Percentiles rank a stretch among this genome's conserved stretches.
These are phyloP conservation scores for Lepidium didymum DNA, from an alignment of 345 rosid genomes.

Conservation along the genomic window DNA sequence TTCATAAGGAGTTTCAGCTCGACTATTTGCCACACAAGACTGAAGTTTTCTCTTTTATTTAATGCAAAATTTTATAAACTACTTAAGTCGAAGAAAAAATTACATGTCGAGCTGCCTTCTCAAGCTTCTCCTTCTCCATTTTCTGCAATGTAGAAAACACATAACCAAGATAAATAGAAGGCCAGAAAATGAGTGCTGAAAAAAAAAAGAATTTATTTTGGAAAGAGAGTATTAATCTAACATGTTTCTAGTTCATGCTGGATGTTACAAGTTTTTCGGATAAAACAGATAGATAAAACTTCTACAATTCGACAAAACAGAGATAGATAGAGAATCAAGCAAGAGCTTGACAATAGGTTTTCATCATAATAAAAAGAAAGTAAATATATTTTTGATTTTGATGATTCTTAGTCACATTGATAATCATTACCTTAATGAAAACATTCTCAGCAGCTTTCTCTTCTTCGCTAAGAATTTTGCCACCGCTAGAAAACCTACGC, in stretches of 20 bases:
- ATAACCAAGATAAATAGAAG: background rate
- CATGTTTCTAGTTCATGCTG: background rate
- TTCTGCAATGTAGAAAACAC: slow-evolving; percentile 44
- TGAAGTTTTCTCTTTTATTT: background rate
- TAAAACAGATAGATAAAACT: background rate
- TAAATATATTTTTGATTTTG: background rate
- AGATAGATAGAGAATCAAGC: background rate
- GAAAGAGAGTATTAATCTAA: background rate
- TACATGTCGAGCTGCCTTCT: slow-evolving; percentile 91
- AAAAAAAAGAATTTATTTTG: background rate
- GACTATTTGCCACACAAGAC: background rate
- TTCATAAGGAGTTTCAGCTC: background rate
- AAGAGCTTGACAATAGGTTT: background rate
- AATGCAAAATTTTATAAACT: background rate
- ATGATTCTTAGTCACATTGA: background rate
- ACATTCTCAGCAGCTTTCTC: slow-evolving; percentile 93
- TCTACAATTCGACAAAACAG: background rate
- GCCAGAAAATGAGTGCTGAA: background rate
- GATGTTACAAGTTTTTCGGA: background rate
- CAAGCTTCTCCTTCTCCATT: slow-evolving; percentile 82
- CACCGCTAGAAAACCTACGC: slow-evolving; percentile 71
- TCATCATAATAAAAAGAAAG: slow-evolving; percentile 9
- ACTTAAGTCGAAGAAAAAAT: background rate
- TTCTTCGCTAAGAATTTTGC: slow-evolving; percentile 77
- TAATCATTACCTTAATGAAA: slow-evolving; percentile 64